phyloP scores from a whole-genome alignment of 2,329 filamentous ascomycete genomes.

The Talaromyces rugulosus region DNA sequence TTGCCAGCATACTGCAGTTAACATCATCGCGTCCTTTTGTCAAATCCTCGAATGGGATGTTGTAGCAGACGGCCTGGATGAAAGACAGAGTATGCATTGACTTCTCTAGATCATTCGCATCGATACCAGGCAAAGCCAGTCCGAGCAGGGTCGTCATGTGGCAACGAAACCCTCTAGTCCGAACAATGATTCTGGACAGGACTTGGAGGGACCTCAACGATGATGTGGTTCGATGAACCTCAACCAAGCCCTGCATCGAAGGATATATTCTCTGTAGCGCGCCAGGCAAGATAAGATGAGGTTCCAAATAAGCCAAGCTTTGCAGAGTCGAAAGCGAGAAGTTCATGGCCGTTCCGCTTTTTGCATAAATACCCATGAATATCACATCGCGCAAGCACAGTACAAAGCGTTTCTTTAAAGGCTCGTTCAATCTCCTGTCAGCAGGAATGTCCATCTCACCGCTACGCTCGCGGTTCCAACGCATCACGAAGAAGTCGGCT shows the following conservation, averaged over 20 bases:
- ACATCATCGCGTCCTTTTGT: conserved; percentile 64
- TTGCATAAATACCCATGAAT: conserved; percentile 97
- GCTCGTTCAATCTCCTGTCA: conserved; percentile 72
- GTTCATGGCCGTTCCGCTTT: conserved; percentile 85
- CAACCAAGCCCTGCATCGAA: conserved; percentile 90
- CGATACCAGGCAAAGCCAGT: conserved; percentile 87
- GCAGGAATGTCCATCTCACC: conserved; percentile 83
- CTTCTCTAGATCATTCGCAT: conserved; percentile 96
- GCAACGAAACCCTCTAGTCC: conserved; percentile 92
- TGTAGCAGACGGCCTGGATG: conserved; percentile 93
- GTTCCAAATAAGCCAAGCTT: conserved; percentile 84
- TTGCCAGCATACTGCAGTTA: conserved; percentile 71
- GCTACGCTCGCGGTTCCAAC: conserved; percentile 93
- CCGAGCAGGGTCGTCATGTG: conserved; percentile 94
- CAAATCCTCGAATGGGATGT: conserved; percentile 85
- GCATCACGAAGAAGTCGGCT: conserved; percentile 92
- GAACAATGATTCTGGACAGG: conserved; percentile 84
- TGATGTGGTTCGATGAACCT: conserved; percentile 93
- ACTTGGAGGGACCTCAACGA: conserved; percentile 89
- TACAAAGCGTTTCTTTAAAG: conserved; percentile 86
- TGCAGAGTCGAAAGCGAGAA: conserved; percentile 90
- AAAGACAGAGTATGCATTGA: conserved; percentile 92
- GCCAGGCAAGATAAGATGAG: conserved; percentile 84
- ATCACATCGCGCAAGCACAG: conserved; percentile 84
- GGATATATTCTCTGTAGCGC: conserved; percentile 95